A percentile compares a stretch with the other conserved stretches of the same genome.
Evolutionary conservation across 257 asterid species (phyloP).

Genomic region (Nicotiana paniculata): DNA sequence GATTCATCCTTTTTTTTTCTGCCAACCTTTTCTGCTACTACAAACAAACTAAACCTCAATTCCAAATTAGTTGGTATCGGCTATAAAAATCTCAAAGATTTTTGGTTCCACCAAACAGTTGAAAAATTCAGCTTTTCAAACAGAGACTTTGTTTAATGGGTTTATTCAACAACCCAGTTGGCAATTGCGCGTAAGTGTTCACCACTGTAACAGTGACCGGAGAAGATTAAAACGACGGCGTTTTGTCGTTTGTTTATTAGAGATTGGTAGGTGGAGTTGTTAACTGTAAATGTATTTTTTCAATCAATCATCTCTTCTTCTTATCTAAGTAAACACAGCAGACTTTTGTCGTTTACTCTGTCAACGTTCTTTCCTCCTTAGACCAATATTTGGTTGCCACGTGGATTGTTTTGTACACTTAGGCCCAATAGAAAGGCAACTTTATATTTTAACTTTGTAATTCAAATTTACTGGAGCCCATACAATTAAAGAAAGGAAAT

Average conservation of each 20-base stretch:
- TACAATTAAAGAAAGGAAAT: background rate
- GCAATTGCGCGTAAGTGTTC: background rate
- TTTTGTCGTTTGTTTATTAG: background rate
- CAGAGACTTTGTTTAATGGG: background rate
- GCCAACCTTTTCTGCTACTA: background rate
- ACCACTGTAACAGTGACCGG: background rate
- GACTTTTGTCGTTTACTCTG: background rate
- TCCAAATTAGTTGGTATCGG: background rate
- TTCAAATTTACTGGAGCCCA: background rate
- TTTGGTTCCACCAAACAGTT: background rate
- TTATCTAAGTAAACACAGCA: background rate
- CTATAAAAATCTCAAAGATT: background rate
- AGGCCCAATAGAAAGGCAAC: background rate
- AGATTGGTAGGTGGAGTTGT: background rate
- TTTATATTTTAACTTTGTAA: background rate
- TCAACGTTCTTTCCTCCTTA: background rate
- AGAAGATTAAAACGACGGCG: background rate
- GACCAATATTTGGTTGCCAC: background rate
- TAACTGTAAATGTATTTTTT: background rate
- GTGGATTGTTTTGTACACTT: background rate
- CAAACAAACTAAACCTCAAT: background rate
- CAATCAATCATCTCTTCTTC: background rate
- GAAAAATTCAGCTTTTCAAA: background rate
- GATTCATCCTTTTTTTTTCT: slow-evolving; percentile 27
- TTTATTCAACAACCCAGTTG: background rate